Evolutionary conservation across 495 filamentous ascomycete genomes (phyloP).

Genomic region (Terfezia claveryi): DNA sequence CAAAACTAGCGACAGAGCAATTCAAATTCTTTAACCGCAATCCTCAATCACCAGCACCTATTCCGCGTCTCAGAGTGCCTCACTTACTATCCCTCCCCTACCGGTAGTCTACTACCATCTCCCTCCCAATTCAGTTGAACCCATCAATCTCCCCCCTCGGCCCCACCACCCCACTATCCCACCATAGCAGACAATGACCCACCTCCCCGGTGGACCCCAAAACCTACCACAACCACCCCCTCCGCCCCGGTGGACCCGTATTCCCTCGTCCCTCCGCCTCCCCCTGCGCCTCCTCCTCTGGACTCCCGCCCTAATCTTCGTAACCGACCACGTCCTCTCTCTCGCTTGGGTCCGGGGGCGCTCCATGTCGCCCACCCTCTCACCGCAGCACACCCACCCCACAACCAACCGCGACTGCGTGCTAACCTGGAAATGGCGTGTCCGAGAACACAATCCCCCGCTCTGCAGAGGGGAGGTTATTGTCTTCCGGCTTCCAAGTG

Average conservation of each 20-base stretch:
- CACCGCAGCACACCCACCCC: constrained; percentile 25
- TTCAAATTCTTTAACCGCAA: too few relatives aligned
- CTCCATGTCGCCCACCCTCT: constrained; percentile 36
- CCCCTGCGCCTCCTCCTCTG: constrained; percentile 23
- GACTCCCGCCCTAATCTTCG: constrained; percentile 28
- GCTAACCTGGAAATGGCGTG: constrained; percentile 2
- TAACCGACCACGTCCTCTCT: constrained; percentile 28
- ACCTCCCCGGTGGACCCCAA: too few relatives aligned
- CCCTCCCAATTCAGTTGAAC: too few relatives aligned
- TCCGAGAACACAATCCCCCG: constrained; percentile 26
- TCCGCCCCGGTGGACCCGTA: constrained; percentile 15
- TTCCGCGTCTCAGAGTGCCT: too few relatives aligned
- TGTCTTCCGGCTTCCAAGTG: constrained; percentile 30
- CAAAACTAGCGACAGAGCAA: too few relatives aligned
- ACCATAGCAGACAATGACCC: too few relatives aligned
- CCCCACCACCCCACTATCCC: too few relatives aligned
- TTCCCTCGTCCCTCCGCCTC: constrained; percentile 16
- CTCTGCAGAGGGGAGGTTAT: constrained; percentile 32
- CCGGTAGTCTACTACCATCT: too few relatives aligned
- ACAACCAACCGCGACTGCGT: constrained; percentile 14
- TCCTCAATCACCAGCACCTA: too few relatives aligned
- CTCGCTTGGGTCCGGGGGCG: constrained; percentile 31
- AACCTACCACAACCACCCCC: constrained; percentile 1
- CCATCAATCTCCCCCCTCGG: too few relatives aligned
- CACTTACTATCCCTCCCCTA: too few relatives aligned